Evolutionary conservation across 345 rosid genomes (phyloP).

Genomic region (Mercurialis annua): DNA sequence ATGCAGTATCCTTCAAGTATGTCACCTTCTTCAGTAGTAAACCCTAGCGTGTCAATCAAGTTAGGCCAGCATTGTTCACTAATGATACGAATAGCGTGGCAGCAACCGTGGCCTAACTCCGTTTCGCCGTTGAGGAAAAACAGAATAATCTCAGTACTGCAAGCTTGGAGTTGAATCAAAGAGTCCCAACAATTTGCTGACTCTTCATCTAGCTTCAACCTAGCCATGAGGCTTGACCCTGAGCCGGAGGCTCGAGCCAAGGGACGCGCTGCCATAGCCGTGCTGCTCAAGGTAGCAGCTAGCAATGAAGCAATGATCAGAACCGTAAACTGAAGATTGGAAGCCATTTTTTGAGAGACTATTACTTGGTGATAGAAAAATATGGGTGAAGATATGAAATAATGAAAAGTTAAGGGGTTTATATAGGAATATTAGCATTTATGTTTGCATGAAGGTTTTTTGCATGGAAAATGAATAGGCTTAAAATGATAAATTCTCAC

Average conservation of each 20-base stretch:
- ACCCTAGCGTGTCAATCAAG: slow-evolving; percentile 53
- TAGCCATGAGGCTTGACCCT: slow-evolving; percentile 16
- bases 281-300: neutral
- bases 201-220: slow-evolving; percentile 43
- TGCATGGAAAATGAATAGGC: too few relatives aligned
- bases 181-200: slow-evolving; percentile 68
- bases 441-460: too few relatives aligned
- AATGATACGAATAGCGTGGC: slow-evolving; percentile 53
- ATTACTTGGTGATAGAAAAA: too few relatives aligned
- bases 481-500: too few relatives aligned
- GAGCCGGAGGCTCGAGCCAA: too few relatives aligned
- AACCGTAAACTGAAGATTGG: neutral
- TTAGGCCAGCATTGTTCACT: slow-evolving; percentile 57
- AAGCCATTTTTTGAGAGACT: neutral
- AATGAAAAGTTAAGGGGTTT: too few relatives aligned
- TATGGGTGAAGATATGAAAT: too few relatives aligned
- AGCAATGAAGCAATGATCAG: slow-evolving; percentile 2
- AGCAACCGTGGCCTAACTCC: slow-evolving; percentile 52
- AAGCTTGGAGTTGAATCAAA: slow-evolving; percentile 60
- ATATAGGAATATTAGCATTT: too few relatives aligned
- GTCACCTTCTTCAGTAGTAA: slow-evolving; percentile 58
- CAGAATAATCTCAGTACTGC: slow-evolving; percentile 58
- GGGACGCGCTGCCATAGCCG: slow-evolving; percentile 5
- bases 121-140: slow-evolving; percentile 83
- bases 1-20: slow-evolving; percentile 65